phyloP scores from a whole-genome alignment of 139 green algal genomes.

The Diplosphaera chodatii region DNA sequence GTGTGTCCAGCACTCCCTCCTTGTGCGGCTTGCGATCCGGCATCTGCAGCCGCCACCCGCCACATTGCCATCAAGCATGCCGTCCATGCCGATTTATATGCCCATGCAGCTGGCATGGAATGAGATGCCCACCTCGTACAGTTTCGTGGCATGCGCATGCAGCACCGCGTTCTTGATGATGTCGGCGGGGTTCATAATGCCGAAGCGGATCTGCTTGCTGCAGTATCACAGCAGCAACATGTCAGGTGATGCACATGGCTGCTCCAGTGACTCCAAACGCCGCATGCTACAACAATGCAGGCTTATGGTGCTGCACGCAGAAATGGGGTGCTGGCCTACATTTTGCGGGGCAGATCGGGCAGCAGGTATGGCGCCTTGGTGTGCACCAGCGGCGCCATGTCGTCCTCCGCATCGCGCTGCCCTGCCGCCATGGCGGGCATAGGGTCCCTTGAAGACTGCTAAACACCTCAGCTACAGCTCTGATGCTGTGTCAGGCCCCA shows the following conservation, averaged over 20 bases:
- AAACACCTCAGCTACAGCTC: too few relatives aligned
- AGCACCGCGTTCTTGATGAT: slow-evolving; percentile 79
- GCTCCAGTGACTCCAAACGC: too few relatives aligned
- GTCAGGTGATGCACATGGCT: too few relatives aligned
- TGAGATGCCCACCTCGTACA: slow-evolving; percentile 78
- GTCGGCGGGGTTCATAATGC: slow-evolving; percentile 74
- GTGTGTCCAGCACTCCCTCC: slow-evolving; percentile 81
- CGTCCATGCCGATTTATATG: too few relatives aligned
- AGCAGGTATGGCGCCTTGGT: slow-evolving; percentile 67
- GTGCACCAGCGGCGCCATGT: slow-evolving; percentile 29
- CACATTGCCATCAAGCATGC: too few relatives aligned
- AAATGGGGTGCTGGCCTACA: slow-evolving; percentile 40
- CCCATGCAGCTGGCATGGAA: too few relatives aligned
- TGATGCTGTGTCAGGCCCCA: too few relatives aligned
- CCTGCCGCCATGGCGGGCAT: not conserved
- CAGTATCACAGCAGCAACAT: not conserved
- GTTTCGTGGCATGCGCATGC: slow-evolving; percentile 75
- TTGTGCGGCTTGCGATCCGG: slow-evolving; percentile 70
- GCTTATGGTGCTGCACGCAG: not conserved
- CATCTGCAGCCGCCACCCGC: too few relatives aligned
- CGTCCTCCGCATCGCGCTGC: not conserved
- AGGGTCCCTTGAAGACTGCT: too few relatives aligned
- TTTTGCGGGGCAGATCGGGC: slow-evolving; percentile 62
- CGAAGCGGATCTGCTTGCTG: slow-evolving; percentile 84
- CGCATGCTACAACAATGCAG: too few relatives aligned